Evolutionary conservation across 2,329 filamentous ascomycete species (phyloP).

Genomic region (Sphaceloma murrayae): DNA sequence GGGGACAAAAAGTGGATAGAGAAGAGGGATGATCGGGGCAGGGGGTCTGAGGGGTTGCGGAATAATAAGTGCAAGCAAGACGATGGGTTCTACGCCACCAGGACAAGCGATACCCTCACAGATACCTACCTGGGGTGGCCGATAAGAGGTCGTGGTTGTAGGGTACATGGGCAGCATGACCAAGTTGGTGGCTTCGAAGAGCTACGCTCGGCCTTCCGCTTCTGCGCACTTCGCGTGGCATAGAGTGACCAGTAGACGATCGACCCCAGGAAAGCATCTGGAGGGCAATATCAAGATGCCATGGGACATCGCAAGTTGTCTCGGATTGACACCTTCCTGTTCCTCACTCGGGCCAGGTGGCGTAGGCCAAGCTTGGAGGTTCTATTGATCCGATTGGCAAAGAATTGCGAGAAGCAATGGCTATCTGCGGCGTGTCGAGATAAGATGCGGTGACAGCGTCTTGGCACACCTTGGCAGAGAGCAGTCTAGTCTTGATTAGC

Average conservation of each 20-base stretch:
- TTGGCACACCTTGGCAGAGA: conserved; percentile 13
- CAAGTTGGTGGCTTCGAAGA: too few species aligned
- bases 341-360: conserved; percentile 4
- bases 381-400: not conserved
- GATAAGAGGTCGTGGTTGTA: not conserved
- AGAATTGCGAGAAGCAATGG: conserved; percentile 2
- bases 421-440: conserved; percentile 12
- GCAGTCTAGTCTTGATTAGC: conserved; percentile 8
- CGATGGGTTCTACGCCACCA: not conserved
- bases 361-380: conserved; percentile 1
- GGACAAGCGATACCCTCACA: not conserved
- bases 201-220: too few species aligned
- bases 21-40: not conserved
- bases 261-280: too few species aligned
- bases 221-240: too few species aligned
- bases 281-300: too few species aligned
- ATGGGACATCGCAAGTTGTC: too few species aligned
- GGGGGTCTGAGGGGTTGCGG: not conserved
- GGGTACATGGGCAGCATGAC: too few species aligned
- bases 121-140: not conserved
- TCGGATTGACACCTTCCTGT: conserved; percentile 8
- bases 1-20: not conserved
- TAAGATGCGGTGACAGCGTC: conserved; percentile 2
- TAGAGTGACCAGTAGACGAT: too few species aligned
- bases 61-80: not conserved